Evolutionary conservation across 768 basidiomycete genomes (phyloP), one percentile per base, ranked within the genome.

Genomic region (Butyriboletus loyo): DNA sequence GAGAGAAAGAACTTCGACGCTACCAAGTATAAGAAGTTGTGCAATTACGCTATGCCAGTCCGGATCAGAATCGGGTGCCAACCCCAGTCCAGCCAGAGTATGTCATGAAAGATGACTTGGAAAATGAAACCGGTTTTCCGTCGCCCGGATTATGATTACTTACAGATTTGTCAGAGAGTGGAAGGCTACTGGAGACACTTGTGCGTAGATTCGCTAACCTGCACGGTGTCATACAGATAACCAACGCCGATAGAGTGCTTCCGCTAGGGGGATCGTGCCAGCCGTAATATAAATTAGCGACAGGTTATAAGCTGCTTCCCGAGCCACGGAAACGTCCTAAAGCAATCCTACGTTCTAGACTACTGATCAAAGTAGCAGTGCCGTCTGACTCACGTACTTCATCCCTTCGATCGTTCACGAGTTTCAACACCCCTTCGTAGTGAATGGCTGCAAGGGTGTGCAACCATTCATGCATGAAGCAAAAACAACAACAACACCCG

Each of bases 371-470:
- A 34, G 19, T 34, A 28, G 31, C 22, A 21, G 2, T 24, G 2
- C 11, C 2, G 4, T 31, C 14, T 14, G 7, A 42, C 56, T 46
- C 25, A 57, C 46, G 14, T n/a, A n/a, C n/a, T n/a, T 27, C 5
- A 25, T 35, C 25, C 25, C 27, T 27, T 19, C 25, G 34, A 13
- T 96, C 72, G 53, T 87, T 81, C 2, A 83, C 81, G 28, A 84
- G 71, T 36, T 81, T 76, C 5, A 97, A 72, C 1, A 87, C 90
- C 17, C 75, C 74, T 56, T 92, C 84, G 62, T 97, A 98, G 69
- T 97, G 93, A 47, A 77, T 83, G 13, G 86, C 83, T 0, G 95
- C 95, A 59, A 91, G 81, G 7, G 89, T 81, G 49, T 86, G 79
- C 14, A 98, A 68, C 7, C 2, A 6, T n/a, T 10, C 13, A 17